Evolutionary conservation across 2,329 filamentous ascomycete genomes (phyloP), one percentile per base, ranked within the genome.

Genomic region (Botrytis tulipae): DNA sequence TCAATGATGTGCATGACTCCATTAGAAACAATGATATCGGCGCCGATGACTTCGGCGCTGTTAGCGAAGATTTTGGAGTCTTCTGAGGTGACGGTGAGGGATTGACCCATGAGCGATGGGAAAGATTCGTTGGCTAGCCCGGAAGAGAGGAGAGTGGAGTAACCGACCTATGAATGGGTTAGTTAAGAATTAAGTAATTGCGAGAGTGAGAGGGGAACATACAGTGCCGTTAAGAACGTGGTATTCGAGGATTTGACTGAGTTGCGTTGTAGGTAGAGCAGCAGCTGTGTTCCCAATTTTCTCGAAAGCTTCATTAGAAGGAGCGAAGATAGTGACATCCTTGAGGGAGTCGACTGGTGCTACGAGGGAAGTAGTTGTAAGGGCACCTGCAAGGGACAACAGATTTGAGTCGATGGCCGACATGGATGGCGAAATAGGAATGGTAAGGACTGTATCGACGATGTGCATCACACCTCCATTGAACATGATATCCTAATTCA

Each of bases 261-360:
- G 78, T 16, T 81, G 73, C 7, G 77, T 73, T 1, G 74, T 73
- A 0, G 80, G 78, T 68, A 83, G 79, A 66, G 75, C 73, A 12
- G 78, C 74, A 25, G 83, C 78, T 18, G 81, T 79, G 10, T 79
- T 78, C 16, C 82, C 82, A 18, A 84, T 80, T 3, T 77, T 76
- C 74, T 83, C 78, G 71, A 83, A 83, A 2, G 80, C 82, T 3
- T 76, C 76, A 71, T 83, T 81, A 44, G 75, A 73, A 5, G 82
- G 82, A 1, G 80, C 81, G 63, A 83, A 80, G 73, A 83, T 83
- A 10, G 89, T 91, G 73, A 90, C 83, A 78, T 90, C 88, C 22
- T 78, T 76, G 6, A 84, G 80, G 40, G 76, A 77, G 51, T 79
- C 78, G 46, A 89, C 80, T 5, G 81, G 74, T 18, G 77, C 59